phyloP scores from a whole-genome alignment of 805 yeast species.

The Barnettozyma salicaria region DNA sequence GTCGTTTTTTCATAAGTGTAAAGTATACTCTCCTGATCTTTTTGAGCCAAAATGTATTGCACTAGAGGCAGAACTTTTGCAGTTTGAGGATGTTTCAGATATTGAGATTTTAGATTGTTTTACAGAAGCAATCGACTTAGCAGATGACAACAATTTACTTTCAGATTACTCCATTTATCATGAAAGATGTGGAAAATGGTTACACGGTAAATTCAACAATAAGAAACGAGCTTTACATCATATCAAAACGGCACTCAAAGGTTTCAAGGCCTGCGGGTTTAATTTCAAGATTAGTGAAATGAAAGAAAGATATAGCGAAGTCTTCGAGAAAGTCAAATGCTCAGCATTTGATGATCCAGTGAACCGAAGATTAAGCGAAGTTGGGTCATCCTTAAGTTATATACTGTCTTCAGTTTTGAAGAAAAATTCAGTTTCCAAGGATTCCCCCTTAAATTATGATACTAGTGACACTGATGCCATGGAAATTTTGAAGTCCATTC shows the following conservation, averaged over 20 bases:
- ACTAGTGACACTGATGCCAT: conserved; percentile 21
- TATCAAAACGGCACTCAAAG: conserved; percentile 33
- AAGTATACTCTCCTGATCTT: conserved; percentile 30
- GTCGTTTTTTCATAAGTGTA: conserved; percentile 30
- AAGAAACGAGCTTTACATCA: conserved; percentile 33
- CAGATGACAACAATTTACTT: conserved; percentile 28
- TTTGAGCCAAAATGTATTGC: conserved; percentile 35
- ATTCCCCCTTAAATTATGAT: conserved; percentile 3
- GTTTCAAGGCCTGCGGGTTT: conserved; percentile 29
- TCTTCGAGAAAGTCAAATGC: conserved; percentile 21
- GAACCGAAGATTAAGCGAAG: conserved; percentile 14
- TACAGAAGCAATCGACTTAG: conserved; percentile 39
- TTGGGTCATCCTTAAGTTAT: conserved; percentile 25
- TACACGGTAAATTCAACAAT: conserved; percentile 11
- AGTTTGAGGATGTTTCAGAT: conserved; percentile 24
- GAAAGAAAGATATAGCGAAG: conserved; percentile 27
- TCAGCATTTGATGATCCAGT: conserved; percentile 26
- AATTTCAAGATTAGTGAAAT: conserved; percentile 24
- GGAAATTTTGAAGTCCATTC: conserved; percentile 39
- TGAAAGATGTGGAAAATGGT: conserved; percentile 39
- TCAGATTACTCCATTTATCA: conserved; percentile 36
- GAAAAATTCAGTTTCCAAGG: conserved; percentile 13
- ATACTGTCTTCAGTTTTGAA: conserved; percentile 26
- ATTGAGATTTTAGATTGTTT: conserved; percentile 38
- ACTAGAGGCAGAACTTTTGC: conserved; percentile 31